A percentile compares a stretch with the other conserved stretches of the same genome.
phyloP scores from a whole-genome alignment of 2,329 filamentous ascomycete species.

The Penicillium capsulatum region DNA sequence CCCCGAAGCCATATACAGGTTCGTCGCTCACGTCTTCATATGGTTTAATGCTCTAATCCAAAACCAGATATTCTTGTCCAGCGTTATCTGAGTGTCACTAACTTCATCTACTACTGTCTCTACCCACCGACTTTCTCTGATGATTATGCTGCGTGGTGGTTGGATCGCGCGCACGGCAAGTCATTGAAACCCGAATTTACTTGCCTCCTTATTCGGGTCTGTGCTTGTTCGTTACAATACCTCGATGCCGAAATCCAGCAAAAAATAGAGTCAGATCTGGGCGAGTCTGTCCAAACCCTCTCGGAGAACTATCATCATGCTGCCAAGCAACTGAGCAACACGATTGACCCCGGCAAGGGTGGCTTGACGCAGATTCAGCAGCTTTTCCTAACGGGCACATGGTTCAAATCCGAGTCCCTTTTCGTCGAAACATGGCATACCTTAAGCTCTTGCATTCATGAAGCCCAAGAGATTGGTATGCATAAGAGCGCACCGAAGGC shows the following conservation, averaged over 20 bases:
- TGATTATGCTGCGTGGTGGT: constrained; percentile 48
- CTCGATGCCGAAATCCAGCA: constrained; percentile 36
- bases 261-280: constrained; percentile 46
- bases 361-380: constrained; percentile 48
- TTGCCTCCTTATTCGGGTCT: constrained; percentile 46
- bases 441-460: constrained; percentile 43
- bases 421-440: constrained; percentile 51
- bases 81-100: constrained; percentile 44
- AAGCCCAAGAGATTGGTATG: constrained; percentile 45
- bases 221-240: constrained; percentile 46
- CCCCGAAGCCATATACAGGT: constrained; percentile 41
- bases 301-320: constrained; percentile 42
- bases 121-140: constrained; percentile 46
- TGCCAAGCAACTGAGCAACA: constrained; percentile 43
- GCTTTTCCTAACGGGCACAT: constrained; percentile 46
- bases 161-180: constrained; percentile 32
- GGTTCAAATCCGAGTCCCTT: constrained; percentile 47
- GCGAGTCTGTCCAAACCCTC: constrained; percentile 37
- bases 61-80: constrained; percentile 46
- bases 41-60: constrained; percentile 3
- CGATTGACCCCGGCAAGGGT: constrained; percentile 43
- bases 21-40: background rate
- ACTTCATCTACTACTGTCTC: constrained; percentile 47
- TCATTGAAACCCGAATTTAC: constrained; percentile 44
- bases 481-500: constrained; percentile 39